Evolutionary conservation across 192 early-diverging fungal species (phyloP).

Genomic region (Neocallimastix lanati): DNA sequence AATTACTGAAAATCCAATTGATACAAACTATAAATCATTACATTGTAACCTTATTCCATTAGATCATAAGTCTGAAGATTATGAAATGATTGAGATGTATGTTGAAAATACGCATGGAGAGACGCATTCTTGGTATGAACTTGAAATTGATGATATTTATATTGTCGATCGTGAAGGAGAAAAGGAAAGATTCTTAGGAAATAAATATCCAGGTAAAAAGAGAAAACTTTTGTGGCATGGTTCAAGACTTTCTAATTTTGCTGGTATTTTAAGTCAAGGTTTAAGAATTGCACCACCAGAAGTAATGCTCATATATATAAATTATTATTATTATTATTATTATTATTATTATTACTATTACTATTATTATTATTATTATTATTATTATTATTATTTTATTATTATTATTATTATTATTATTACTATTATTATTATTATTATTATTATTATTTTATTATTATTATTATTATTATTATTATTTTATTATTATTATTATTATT

Average conservation of each 20-base stretch:
- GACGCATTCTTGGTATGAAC: slow-evolving; percentile 23
- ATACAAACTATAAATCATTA: slow-evolving; percentile 32
- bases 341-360: background rate
- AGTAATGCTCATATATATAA: slow-evolving; percentile 25
- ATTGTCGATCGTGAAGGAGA: slow-evolving; percentile 40
- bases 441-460: no score
- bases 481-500: no score
- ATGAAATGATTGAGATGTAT: slow-evolving; percentile 37
- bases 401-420: no score
- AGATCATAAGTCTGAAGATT: slow-evolving; percentile 25
- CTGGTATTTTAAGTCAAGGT: slow-evolving; percentile 50
- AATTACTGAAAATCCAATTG: slow-evolving; percentile 28
- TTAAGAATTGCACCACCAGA: slow-evolving; percentile 52
- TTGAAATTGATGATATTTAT: slow-evolving; percentile 27
- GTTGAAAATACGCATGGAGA: slow-evolving; percentile 39
- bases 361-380: no score
- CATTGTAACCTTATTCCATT: slow-evolving; percentile 31
- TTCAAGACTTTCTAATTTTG: slow-evolving; percentile 51
- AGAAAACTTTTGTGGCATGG: slow-evolving; percentile 67
- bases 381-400: no score
- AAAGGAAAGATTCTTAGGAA: slow-evolving; percentile 18
- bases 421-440: no score
- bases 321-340: slow-evolving; percentile 1
- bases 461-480: no score
- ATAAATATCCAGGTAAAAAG: slow-evolving; percentile 28